Evolutionary conservation across 768 basidiomycete species (phyloP).

Genomic region (Amylocystis lapponica): DNA sequence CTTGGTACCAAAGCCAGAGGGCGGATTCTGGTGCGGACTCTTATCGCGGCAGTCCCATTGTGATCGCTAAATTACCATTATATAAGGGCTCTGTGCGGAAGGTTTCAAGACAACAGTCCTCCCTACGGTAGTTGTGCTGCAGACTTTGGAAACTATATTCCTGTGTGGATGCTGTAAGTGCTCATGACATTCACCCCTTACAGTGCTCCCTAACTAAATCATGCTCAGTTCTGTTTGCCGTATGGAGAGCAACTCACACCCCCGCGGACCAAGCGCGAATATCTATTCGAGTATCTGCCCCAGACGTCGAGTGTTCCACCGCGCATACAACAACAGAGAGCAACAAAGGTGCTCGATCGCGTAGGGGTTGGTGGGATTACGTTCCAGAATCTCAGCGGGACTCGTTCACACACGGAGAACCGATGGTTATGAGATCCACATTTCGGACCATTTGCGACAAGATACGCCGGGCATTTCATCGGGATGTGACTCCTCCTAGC

Average conservation of each 20-base stretch:
- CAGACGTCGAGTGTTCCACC: no score
- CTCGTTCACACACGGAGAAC: no score
- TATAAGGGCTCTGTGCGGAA: no score
- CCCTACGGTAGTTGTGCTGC: slow-evolving; percentile 39
- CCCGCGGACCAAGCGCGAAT: slow-evolving; percentile 50
- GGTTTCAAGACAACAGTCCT: slow-evolving; percentile 26
- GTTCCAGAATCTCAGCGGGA: slow-evolving; percentile 29
- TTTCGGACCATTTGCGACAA: no score
- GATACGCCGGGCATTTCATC: slow-evolving; percentile 9
- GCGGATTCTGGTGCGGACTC: slow-evolving; percentile 41
- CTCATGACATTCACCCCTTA: neutral
- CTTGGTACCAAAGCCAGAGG: slow-evolving; percentile 32
- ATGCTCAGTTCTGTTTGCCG: slow-evolving; percentile 19
- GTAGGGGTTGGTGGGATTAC: slow-evolving; percentile 54
- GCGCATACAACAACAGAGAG: slow-evolving; percentile 6
- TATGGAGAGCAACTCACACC: slow-evolving; percentile 46
- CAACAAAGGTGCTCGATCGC: slow-evolving; percentile 6
- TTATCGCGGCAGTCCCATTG: no score
- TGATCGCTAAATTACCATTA: no score
- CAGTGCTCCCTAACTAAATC: neutral
- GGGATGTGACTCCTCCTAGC: slow-evolving; percentile 6
- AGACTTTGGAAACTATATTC: slow-evolving; percentile 53
- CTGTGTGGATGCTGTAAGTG: slow-evolving; percentile 55
- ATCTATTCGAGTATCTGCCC: slow-evolving; percentile 43
- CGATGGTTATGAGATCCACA: no score